Evolutionary conservation across 345 rosid genomes (phyloP).

Genomic region (Eutrema japonicum): DNA sequence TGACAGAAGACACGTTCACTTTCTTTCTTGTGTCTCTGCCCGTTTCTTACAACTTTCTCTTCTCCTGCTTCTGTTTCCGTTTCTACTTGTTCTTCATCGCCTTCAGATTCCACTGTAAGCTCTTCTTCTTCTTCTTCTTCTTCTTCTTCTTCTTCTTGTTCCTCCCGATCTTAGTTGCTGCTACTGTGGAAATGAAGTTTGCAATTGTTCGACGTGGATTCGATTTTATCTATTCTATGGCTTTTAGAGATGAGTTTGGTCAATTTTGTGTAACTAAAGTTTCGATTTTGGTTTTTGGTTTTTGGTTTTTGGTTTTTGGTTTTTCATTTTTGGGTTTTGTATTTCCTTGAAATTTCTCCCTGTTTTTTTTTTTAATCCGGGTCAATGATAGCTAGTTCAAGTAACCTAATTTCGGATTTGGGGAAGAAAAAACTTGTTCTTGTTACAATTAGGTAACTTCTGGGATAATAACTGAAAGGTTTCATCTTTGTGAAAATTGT

Average conservation of each 20-base stretch:
- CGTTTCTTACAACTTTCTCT: conserved; percentile 15
- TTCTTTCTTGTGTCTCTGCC: not conserved
- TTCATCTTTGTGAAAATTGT: conserved; percentile 16
- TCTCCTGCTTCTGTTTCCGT: not conserved
- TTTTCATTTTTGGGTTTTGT: conserved; percentile 8
- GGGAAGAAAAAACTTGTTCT: not conserved
- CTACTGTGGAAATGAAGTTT: not conserved
- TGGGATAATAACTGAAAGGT: not conserved
- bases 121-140: conserved; percentile 18
- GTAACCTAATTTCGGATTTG: conserved; percentile 13
- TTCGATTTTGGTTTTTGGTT: not conserved
- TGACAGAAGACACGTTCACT: conserved; percentile 34
- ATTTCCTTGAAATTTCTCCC: not conserved
- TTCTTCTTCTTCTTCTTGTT: conserved; percentile 6
- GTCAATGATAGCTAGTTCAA: not conserved
- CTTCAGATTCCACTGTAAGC: conserved; percentile 43
- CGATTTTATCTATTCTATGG: not conserved
- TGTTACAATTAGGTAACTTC: not conserved
- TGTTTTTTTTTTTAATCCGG: not conserved
- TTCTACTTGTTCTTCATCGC: conserved; percentile 16
- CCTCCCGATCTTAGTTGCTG: conserved; percentile 20
- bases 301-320: no score
- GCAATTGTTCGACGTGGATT: conserved; percentile 1
- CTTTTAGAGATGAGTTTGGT: not conserved
- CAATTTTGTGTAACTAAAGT: conserved; percentile 15